Conservation (phyloP, 2,329 filamentous ascomycete genomes). For the Alternaria triticina region DNA sequence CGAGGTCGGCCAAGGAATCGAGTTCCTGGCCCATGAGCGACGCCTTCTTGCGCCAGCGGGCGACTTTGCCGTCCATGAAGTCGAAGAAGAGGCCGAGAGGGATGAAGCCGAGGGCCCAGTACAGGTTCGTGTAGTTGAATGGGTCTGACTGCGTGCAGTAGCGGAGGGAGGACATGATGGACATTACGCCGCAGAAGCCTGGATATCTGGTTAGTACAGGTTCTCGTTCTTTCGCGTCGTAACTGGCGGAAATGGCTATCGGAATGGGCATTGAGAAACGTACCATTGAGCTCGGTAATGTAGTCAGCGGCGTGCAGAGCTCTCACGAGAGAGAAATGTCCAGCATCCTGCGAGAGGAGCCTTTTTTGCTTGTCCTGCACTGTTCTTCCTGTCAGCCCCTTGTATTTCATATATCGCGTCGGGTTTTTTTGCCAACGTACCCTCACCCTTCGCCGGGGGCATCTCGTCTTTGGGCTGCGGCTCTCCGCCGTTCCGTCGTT, state of each 20-base stretch:
- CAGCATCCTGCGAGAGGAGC: constrained; percentile 71
- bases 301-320: constrained; percentile 79
- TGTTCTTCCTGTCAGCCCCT: constrained; percentile 42
- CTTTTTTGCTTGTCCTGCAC: constrained; percentile 77
- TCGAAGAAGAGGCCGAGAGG: constrained; percentile 92
- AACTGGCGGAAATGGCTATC: background rate
- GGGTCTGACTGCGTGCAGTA: constrained; percentile 80
- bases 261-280: background rate
- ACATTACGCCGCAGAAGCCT: constrained; percentile 92
- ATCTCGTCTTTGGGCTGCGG: constrained; percentile 49
- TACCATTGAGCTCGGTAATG: constrained; percentile 81
- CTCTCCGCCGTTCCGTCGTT: constrained; percentile 14
- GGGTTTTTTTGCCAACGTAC: constrained; percentile 40
- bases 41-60: constrained; percentile 94
- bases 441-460: constrained; percentile 49
- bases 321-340: constrained; percentile 70
- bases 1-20: constrained; percentile 92
- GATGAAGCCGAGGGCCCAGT: constrained; percentile 83
- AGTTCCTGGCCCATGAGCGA: constrained; percentile 98
- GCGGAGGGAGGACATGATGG: constrained; percentile 90
- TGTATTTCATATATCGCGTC: background rate
- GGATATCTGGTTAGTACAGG: background rate
- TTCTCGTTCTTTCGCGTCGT: background rate
- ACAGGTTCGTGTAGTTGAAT: constrained; percentile 71
- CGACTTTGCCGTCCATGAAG: constrained; percentile 96